Conservation (phyloP, 768 basidiomycete genomes). For the Mycena olivaceomarginata region DNA sequence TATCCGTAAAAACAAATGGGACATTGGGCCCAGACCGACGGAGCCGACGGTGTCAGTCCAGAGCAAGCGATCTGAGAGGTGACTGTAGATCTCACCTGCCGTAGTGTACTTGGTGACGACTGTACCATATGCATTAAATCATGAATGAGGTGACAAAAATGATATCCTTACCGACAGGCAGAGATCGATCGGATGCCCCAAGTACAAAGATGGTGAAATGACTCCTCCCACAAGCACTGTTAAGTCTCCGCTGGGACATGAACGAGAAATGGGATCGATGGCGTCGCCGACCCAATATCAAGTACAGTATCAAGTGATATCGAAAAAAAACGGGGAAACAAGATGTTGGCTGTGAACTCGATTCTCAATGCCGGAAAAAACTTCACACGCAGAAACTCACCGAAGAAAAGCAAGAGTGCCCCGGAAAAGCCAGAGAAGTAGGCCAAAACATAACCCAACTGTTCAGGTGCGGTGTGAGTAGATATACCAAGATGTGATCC, state of each 20-base stretch:
- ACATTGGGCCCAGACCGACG: neutral
- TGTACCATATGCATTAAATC: neutral
- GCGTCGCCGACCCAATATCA: conserved; percentile 2
- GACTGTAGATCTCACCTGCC: neutral
- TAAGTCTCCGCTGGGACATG: conserved; percentile 20
- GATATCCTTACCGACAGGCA: conserved; percentile 3
- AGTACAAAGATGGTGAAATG: conserved; percentile 12
- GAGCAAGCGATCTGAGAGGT: neutral
- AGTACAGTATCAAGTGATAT: neutral
- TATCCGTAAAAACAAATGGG: too few relatives aligned
- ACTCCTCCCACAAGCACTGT: neutral
- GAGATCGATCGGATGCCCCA: neutral
- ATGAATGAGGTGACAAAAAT: neutral
- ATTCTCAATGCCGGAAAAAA: too few relatives aligned
- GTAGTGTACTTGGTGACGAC: neutral
- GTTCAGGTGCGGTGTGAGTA: too few relatives aligned
- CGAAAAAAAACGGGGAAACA: conserved; percentile 12
- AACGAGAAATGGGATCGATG: conserved; percentile 21
- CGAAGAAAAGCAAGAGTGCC: too few relatives aligned
- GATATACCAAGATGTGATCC: too few relatives aligned
- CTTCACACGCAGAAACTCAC: too few relatives aligned
- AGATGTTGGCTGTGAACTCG: too few relatives aligned
- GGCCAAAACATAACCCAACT: too few relatives aligned
- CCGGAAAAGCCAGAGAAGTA: too few relatives aligned
- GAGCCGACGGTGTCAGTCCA: neutral